Evolutionary conservation across 306 rosid species (phyloP).

Genomic region (cucumber (Cucumis sativus)): DNA sequence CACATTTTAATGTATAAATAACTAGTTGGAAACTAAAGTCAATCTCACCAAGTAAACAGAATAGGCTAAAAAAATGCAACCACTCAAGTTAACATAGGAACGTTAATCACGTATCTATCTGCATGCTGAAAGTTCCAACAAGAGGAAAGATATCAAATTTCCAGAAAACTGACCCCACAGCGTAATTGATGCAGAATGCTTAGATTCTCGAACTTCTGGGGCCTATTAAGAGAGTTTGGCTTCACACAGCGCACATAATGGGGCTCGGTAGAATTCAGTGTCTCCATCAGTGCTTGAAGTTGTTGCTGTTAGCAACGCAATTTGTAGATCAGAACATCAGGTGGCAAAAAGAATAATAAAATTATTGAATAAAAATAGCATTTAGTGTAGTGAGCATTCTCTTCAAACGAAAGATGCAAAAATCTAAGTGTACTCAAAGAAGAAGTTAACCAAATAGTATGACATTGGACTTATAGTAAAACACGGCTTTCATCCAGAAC

Average conservation of each 20-base stretch:
- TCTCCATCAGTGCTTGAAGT: constrained; percentile 97
- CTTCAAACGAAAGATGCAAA: background rate
- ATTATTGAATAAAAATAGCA: background rate
- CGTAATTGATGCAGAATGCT: constrained; percentile 91
- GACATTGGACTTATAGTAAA: background rate
- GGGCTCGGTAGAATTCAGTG: constrained; percentile 76
- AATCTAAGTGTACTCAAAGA: background rate
- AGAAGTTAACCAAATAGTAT: background rate
- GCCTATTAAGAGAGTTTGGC: constrained; percentile 82
- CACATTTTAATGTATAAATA: background rate
- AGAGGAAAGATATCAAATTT: constrained; percentile 12
- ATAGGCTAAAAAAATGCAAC: background rate
- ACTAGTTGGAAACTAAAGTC: background rate
- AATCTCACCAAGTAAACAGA: background rate
- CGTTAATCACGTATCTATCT: background rate
- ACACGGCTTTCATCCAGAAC: background rate
- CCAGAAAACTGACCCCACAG: constrained; percentile 72
- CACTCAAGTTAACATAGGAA: constrained; percentile 1
- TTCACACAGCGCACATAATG: constrained; percentile 95
- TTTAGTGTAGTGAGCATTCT: background rate
- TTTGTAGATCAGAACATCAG: constrained; percentile 6
- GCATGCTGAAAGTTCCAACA: constrained; percentile 12
- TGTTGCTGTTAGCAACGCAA: constrained; percentile 55
- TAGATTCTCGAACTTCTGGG: constrained; percentile 76
- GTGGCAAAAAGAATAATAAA: constrained; percentile 7